Conservation (phyloP, 139 green algal genomes). For the Deuterostichococcus epilithicus region DNA sequence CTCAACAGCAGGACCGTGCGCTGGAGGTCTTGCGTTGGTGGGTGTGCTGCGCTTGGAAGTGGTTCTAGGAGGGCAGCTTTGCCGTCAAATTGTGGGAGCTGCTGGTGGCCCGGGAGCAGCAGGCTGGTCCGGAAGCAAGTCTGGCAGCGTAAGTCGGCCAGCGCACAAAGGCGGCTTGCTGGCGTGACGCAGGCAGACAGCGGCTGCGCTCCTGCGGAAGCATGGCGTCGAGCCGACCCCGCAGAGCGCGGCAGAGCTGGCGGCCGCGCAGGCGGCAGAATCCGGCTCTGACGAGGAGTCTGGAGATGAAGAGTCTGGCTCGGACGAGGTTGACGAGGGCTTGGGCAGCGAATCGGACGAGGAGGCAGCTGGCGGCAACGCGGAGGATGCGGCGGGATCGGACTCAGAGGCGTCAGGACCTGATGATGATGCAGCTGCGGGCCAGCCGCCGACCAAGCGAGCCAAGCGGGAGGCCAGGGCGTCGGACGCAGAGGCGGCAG, state of each 20-base stretch:
- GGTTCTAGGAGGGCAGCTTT: too few relatives aligned
- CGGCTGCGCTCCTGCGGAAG: conserved; percentile 40
- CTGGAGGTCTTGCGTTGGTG: too few relatives aligned
- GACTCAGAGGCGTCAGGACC: conserved; percentile 22
- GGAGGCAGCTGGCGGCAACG: not conserved
- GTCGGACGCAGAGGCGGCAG: conserved; percentile 3
- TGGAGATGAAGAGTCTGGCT: conserved; percentile 15
- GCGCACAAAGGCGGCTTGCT: too few relatives aligned
- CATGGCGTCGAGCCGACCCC: conserved; percentile 14
- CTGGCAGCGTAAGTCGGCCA: too few relatives aligned
- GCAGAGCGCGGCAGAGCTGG: conserved; percentile 24
- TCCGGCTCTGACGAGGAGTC: conserved; percentile 12
- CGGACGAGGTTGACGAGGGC: too few relatives aligned
- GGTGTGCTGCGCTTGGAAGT: too few relatives aligned
- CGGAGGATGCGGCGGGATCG: conserved; percentile 13
- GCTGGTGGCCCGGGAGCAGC: too few relatives aligned
- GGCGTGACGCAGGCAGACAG: not conserved
- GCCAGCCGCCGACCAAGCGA: not conserved
- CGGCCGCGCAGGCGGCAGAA: conserved; percentile 25
- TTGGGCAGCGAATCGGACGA: too few relatives aligned
- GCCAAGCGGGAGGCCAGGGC: not conserved
- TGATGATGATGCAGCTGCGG: conserved; percentile 12
- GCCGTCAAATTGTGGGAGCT: too few relatives aligned
- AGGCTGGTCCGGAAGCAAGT: too few relatives aligned
- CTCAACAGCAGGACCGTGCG: too few relatives aligned